phyloP scores from a whole-genome alignment of 2,329 filamentous ascomycete species.

The Coleophoma eucalyptorum region DNA sequence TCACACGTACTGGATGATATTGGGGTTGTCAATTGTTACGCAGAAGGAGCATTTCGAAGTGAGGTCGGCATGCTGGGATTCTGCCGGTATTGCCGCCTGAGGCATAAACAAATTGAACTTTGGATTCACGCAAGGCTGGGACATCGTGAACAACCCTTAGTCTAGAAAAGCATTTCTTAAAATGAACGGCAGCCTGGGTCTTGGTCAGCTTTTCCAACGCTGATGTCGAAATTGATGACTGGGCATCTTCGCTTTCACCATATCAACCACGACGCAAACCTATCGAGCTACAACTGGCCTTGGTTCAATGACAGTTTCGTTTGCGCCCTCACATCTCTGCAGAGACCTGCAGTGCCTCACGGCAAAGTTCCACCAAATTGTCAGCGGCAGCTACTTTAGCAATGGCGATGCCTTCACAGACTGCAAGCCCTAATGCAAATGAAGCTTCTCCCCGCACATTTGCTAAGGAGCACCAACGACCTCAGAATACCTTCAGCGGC shows the following conservation, averaged over 20 bases:
- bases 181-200: background rate
- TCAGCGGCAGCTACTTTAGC: background rate
- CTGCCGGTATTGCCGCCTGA: too few species aligned
- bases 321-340: too few species aligned
- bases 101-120: too few species aligned
- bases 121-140: too few species aligned
- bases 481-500: conserved; percentile 66
- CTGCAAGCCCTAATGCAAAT: conserved; percentile 8
- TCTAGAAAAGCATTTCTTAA: too few species aligned
- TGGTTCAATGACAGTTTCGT: too few species aligned
- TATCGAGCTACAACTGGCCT: too few species aligned
- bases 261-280: background rate
- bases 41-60: background rate
- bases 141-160: too few species aligned
- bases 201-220: background rate
- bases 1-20: background rate
- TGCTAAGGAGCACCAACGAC: conserved; percentile 44
- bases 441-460: conserved; percentile 5
- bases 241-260: background rate
- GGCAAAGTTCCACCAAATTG: too few species aligned
- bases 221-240: background rate
- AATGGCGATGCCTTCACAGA: conserved; percentile 17
- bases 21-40: background rate
- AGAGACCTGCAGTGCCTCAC: too few species aligned
- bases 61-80: too few species aligned